Base-by-base conservation (phyloP, 2,329 filamentous ascomycete genomes). In the Aspergillus niger region DNA sequence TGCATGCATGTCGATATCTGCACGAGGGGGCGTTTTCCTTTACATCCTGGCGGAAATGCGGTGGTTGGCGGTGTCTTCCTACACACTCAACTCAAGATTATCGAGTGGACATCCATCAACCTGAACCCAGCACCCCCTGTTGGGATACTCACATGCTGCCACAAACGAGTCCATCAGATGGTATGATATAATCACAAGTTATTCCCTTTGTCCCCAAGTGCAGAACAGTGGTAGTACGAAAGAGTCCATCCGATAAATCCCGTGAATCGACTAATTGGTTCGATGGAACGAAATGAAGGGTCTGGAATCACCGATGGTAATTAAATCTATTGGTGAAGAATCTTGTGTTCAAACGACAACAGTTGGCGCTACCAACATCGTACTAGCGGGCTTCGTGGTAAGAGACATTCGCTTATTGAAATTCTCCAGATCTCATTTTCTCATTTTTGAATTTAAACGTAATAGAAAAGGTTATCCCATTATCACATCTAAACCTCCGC, bases 401-500 rank as follows among this genome's bases (percentile, higher is more conserved):
- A 67, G 60, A 57, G 59, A 56, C 66, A 65, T 47, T 63, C 61
- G 62, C 48, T 60, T 57, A 63, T 65, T 63, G 63, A 65, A 69
- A 68, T 67, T 63, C 59, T 62, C 67, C 66, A 69, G 66, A 70
- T 70, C 67, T 69, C 69, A 70, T 70, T 71, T 69, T 70, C 70
- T 70, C 71, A 72, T 73, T 72, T 73, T 76, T 73, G 69, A 70
- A 69, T 72, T 72, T 68, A 71, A 70, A 73, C 72, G 71, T 74
- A 67, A 74, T 69, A 69, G 69, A 67, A 70, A 71, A 72, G 65
- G 67, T 71, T 72, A 72, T 65, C 69, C 71, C 69, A 72, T 70
- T 65, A 70, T 75, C 67, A 69, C 69, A 69, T 70, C 74, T 75
- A 75, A 83, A 96, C 91, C 88, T 97, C 93, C 79, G 91, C 91